Conservation (phyloP, 1,284 basidiomycete genomes). For the Austroboletus novae-zelandiae region DNA sequence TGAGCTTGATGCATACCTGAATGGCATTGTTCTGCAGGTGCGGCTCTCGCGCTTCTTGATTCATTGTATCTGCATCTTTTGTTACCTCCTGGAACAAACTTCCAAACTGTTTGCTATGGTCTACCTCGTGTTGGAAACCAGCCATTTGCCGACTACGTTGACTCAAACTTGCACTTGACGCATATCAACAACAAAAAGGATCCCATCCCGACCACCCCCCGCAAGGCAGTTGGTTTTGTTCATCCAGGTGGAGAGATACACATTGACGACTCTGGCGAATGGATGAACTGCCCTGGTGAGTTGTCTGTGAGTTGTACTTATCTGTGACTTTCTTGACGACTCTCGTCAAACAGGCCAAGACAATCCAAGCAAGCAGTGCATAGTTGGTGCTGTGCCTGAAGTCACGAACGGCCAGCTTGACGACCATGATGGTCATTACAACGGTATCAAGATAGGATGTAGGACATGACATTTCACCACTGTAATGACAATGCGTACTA, state of each 20-base stretch:
- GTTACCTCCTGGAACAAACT: conserved; percentile 33
- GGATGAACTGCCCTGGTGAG: conserved; percentile 48
- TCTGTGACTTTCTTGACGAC: not conserved
- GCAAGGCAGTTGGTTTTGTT: conserved; percentile 48
- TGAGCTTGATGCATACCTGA: not conserved
- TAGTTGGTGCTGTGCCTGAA: conserved; percentile 53
- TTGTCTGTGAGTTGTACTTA: not conserved
- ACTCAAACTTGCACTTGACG: conserved; percentile 42
- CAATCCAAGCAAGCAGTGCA: conserved; percentile 51
- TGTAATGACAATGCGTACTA: no score
- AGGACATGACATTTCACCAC: no score
- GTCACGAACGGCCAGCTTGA: conserved; percentile 44
- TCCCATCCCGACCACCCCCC: conserved; percentile 49
- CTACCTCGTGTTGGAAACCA: conserved; percentile 69
- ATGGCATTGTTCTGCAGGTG: conserved; percentile 28
- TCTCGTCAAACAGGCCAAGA: conserved; percentile 47
- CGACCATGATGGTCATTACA: conserved; percentile 62
- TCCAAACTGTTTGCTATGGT: conserved; percentile 46
- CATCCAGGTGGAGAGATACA: conserved; percentile 62
- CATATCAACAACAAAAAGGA: conserved; percentile 56
- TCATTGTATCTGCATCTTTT: conserved; percentile 40
- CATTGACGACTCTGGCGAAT: conserved; percentile 46
- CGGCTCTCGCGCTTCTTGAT: conserved; percentile 54
- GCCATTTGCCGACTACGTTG: conserved; percentile 59
- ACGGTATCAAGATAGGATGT: conserved; percentile 37